Conservation (phyloP, 768 basidiomycete genomes). For the Boletellus ananiceps region DNA sequence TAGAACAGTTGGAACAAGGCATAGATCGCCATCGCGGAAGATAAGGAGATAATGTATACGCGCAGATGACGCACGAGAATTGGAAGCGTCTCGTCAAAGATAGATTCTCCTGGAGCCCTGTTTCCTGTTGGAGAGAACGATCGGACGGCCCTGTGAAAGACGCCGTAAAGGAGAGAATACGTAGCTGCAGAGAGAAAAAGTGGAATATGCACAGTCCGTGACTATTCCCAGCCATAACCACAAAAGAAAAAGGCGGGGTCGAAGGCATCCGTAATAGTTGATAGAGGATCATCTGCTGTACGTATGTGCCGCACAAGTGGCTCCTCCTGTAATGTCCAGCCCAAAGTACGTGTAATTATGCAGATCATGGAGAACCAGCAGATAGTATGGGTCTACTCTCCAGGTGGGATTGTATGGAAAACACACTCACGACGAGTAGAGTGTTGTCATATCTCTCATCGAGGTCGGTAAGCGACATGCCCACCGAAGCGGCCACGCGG, state of each 20-base stretch:
- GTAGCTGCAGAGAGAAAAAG: background rate
- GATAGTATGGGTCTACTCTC: background rate
- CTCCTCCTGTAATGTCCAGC: background rate
- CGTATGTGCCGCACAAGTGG: too few relatives aligned
- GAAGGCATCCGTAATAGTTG: slow-evolving; percentile 33
- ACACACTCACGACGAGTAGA: slow-evolving; percentile 3
- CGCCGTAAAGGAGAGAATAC: slow-evolving; percentile 9
- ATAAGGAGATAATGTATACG: slow-evolving; percentile 41
- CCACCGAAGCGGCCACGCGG: slow-evolving; percentile 28
- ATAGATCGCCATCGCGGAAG: slow-evolving; percentile 42
- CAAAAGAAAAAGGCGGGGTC: slow-evolving; percentile 50
- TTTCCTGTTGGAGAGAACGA: slow-evolving; percentile 34
- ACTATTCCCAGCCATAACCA: slow-evolving; percentile 60
- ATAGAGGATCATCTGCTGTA: too few relatives aligned
- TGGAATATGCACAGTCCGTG: slow-evolving; percentile 26
- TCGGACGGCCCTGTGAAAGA: slow-evolving; percentile 41
- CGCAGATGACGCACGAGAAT: slow-evolving; percentile 16
- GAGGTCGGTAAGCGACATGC: background rate
- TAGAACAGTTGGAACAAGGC: slow-evolving; percentile 37
- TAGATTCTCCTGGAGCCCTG: too few relatives aligned
- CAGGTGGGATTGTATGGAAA: too few relatives aligned
- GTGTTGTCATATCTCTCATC: background rate
- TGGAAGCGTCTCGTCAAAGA: slow-evolving; percentile 28
- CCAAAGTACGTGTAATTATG: background rate
- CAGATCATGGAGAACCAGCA: slow-evolving; percentile 12